Base-by-base conservation (phyloP, 2,329 filamentous ascomycete genomes). In the Clarireedia hainanense region DNA sequence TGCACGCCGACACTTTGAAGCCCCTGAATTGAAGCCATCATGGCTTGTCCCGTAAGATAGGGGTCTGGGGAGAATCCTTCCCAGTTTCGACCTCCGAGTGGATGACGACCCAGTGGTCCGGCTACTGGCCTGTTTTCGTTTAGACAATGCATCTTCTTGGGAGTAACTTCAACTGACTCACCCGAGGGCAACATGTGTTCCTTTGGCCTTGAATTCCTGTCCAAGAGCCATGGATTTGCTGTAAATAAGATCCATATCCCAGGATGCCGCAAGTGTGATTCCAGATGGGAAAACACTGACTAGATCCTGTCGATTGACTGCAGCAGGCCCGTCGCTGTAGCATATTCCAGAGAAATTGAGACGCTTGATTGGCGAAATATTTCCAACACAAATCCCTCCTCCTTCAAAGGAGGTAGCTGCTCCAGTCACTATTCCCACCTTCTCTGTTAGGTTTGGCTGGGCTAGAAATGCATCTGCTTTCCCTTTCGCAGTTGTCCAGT, bases 111-210 rank as follows among this genome's bases (percentile, higher is more conserved):
- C 37, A 90, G 70, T 6, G 86, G 85, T 1, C 85, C 86, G 71
- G 87, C 85, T 6, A 58, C 45, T 27, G 61, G 63, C 4, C 74
- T 61, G 17, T 24, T 26, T 30, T 2, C 14, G 10, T 39, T 27
- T 55, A 36, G 54, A 40, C 15, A 9, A 10, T 45, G 23, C 14
- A 37, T 5, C 20, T 20, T 39, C 37, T 23, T 23, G 9, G 3
- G 26, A 39, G 10, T 4, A 20, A 9, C 6, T 6, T 5, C 17
- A 24, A 12, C 7, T 2, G 17, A 17, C 57, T 30, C 55, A 62
- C 2, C 74, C 90, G 5, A 95, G 76, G 55, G 86, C 79, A 12
- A 94, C 78, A 67, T 95, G 88, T 26, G 89, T 81, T 47, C 90
- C 90, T 70, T 95, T 95, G 40, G 72, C 80, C 60, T 77, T 80